These are phyloP conservation scores for Taxillus chinensis DNA, from an alignment of 164 flowering plant genomes.

Conservation along the genomic window DNA sequence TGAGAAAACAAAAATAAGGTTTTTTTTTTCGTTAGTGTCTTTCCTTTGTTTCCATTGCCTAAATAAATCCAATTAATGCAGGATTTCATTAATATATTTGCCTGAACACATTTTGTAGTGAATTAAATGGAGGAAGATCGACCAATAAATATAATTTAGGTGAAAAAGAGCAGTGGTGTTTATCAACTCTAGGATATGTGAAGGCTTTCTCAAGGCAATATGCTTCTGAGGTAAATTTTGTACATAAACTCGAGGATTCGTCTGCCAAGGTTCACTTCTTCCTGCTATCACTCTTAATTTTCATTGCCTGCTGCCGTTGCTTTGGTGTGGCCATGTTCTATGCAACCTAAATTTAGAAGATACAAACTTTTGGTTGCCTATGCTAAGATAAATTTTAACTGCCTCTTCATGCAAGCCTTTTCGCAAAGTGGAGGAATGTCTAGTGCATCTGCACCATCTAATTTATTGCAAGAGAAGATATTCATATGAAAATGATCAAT, in stretches of 20 bases:
- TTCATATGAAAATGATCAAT: no score
- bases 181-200: conserved; percentile 75
- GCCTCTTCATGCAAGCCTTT: no score
- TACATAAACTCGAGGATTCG: neutral
- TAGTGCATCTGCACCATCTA: no score
- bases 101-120: conserved; percentile 24
- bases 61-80: neutral
- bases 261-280: neutral
- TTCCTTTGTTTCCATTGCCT: neutral
- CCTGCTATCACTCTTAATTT: neutral
- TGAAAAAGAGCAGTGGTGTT: conserved; percentile 87
- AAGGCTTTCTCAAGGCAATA: conserved; percentile 86
- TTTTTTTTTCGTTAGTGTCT: neutral
- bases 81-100: neutral
- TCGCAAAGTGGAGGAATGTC: no score
- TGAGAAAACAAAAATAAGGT: conserved; percentile 47
- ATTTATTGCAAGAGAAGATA: no score
- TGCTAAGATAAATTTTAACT: no score
- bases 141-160: conserved; percentile 35
- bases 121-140: conserved; percentile 34
- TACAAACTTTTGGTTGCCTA: no score
- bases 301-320: neutral
- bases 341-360: no score
- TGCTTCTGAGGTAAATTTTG: conserved; percentile 73
- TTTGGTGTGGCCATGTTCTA: no score